Conservation (phyloP, 164 flowering plant species). For the Santalum album region DNA sequence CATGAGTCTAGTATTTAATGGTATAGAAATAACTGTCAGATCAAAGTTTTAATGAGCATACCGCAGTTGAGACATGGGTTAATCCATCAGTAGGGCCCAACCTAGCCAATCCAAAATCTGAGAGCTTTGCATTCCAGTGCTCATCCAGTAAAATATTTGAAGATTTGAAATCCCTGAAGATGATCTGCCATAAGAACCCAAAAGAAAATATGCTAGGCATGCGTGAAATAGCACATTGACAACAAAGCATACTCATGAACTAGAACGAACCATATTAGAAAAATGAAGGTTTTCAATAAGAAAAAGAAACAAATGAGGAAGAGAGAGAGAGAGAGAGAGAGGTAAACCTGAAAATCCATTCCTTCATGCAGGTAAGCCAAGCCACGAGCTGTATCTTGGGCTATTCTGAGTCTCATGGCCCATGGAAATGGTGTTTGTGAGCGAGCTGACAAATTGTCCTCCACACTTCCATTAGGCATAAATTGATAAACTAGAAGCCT, state of each 20-base stretch:
- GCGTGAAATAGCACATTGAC: neutral
- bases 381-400: conserved; percentile 88
- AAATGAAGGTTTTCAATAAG: neutral
- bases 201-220: neutral
- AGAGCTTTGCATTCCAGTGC: conserved; percentile 90
- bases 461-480: conserved; percentile 85
- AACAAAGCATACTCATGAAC: no score
- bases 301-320: neutral
- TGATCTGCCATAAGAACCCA: conserved; percentile 43
- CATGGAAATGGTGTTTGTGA: conserved; percentile 55
- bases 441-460: conserved; percentile 54
- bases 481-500: conserved; percentile 76
- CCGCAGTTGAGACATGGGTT: conserved; percentile 91
- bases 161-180: conserved; percentile 87
- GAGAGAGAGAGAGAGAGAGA: neutral
- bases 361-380: conserved; percentile 80
- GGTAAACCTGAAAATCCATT: conserved; percentile 84
- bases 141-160: conserved; percentile 91
- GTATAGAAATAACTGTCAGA: no score
- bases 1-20: no score
- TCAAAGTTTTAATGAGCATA: conserved; percentile 23
- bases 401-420: conserved; percentile 74
- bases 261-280: neutral
- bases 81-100: conserved; percentile 81
- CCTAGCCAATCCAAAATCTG: conserved; percentile 95